Base-by-base conservation (phyloP, 1,139 yeast species). In the Candida frijolesensis region DNA sequence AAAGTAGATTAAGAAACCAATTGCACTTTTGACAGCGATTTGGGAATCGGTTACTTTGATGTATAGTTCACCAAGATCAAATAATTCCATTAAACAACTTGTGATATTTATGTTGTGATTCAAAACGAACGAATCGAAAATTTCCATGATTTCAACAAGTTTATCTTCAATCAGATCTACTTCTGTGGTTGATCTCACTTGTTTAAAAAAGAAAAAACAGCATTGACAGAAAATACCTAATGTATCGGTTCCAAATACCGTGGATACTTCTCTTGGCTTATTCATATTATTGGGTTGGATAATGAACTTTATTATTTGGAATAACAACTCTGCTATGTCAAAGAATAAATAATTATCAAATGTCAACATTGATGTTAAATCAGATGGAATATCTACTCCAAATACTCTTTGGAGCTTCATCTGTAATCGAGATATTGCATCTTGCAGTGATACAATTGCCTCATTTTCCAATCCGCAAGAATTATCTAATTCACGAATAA, bases 331-430 rank as follows among this genome's bases (percentile, higher is more conserved):
- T 15, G 55, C 53, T 11, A 54, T 8, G 4, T 51, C 54, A 15
- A 48, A 34, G 38, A 48, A 53, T 29, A 53, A 34, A 22, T 37
- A 45, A n/a, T 49, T 51, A 43, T 51, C 51, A 48, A 50, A 38
- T 16, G 42, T 37, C 38, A 47, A 29, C 46, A 53, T 56, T 12
- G 45, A 35, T 14, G 51, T 44, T 29, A 59, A 46, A 47, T 58
- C 60, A 1, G 59, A 54, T 27, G 62, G 62, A n/a, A 60, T 51
- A 33, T 54, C 51, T 14, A 58, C 56, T 32, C 56, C 51, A 39
- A 60, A 56, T 12, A 51, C 42, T 9, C 48, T 42, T 44, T 52
- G 47, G 10, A 54, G 29, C 42, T 54, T 47, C 18, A 48, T 39
- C 32, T 51, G 42, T 22, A 56, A 49, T n/a, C 37, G 16, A 9